phyloP scores from a whole-genome alignment of 78 protist genomes.

The Dictyostelium brefeldianum region DNA sequence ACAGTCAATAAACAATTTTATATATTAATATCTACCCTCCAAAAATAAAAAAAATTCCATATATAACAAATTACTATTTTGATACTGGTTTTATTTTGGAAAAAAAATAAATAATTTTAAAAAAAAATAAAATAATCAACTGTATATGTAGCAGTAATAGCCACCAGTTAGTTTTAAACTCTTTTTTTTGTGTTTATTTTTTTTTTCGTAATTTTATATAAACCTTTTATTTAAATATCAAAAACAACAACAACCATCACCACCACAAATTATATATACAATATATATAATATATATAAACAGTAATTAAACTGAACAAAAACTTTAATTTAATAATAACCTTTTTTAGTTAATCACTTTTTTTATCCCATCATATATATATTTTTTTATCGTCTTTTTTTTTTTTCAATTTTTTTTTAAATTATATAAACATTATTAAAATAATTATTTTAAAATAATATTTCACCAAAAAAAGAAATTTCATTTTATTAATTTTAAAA shows the following conservation, averaged over 20 bases:
- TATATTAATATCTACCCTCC: no score
- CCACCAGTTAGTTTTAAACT: not conserved
- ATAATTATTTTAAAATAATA: not conserved
- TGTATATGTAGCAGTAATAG: not conserved
- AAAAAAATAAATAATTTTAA: not conserved
- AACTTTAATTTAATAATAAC: no score
- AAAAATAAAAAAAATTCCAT: no score
- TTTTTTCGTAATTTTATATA: not conserved
- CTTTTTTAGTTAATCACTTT: not conserved
- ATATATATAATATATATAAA: not conserved
- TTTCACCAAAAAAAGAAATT: not conserved
- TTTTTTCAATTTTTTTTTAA: not conserved
- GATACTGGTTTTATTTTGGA: no score
- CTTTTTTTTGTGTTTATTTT: not conserved
- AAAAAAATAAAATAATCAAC: not conserved
- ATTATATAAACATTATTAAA: not conserved
- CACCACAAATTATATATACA: not conserved
- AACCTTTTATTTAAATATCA: not conserved
- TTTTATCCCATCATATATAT: not conserved
- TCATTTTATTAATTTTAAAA: not conserved
- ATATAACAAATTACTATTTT: no score
- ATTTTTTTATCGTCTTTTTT: not conserved
- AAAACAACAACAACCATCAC: not conserved
- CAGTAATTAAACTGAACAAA: not conserved
- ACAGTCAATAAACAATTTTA: no score